Conservation (phyloP, 768 basidiomycete species). For the Omphalotus guepiniiformis region DNA sequence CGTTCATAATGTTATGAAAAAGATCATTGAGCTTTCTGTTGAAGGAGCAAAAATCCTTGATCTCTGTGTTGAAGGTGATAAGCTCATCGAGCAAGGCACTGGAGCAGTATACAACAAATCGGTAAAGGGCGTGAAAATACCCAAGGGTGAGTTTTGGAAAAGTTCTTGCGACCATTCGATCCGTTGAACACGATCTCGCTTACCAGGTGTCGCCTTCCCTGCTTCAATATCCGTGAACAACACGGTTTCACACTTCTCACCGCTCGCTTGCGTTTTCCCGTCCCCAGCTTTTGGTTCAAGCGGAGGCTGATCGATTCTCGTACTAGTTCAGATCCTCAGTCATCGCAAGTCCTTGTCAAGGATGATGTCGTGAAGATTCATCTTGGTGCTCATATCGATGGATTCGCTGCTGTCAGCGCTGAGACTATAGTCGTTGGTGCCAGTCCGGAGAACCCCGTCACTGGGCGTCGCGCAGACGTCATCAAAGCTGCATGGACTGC, state of each 20-base stretch:
- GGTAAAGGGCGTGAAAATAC: slow-evolving; percentile 82
- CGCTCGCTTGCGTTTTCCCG: slow-evolving; percentile 71
- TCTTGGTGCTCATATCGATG: slow-evolving; percentile 96
- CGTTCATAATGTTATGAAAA: slow-evolving; percentile 78
- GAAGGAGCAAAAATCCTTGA: slow-evolving; percentile 88
- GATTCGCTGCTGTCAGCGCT: slow-evolving; percentile 89
- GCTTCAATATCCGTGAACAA: slow-evolving; percentile 95
- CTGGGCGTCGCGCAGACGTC: slow-evolving; percentile 85
- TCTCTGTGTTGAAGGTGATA: slow-evolving; percentile 91
- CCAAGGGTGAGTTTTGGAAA: slow-evolving; percentile 63
- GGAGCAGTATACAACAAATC: slow-evolving; percentile 85
- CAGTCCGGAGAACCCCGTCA: slow-evolving; percentile 65
- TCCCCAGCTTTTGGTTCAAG: slow-evolving; percentile 10
- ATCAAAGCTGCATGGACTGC: slow-evolving; percentile 93
- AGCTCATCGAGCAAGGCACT: slow-evolving; percentile 83
- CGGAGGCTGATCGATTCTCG: slow-evolving; percentile 8
- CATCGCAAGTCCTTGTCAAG: slow-evolving; percentile 65
- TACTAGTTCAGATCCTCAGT: slow-evolving; percentile 67
- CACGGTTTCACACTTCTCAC: slow-evolving; percentile 92
- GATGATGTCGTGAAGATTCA: slow-evolving; percentile 95
- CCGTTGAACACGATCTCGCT: not conserved
- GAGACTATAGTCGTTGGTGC: slow-evolving; percentile 92
- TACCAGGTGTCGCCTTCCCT: slow-evolving; percentile 86
- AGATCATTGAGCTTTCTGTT: slow-evolving; percentile 68
- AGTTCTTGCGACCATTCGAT: too few species aligned